A percentile compares a stretch with the other conserved stretches of the same genome.
phyloP scores from a whole-genome alignment of 2,329 filamentous ascomycete genomes.

The Aquanectria penicillioides region DNA sequence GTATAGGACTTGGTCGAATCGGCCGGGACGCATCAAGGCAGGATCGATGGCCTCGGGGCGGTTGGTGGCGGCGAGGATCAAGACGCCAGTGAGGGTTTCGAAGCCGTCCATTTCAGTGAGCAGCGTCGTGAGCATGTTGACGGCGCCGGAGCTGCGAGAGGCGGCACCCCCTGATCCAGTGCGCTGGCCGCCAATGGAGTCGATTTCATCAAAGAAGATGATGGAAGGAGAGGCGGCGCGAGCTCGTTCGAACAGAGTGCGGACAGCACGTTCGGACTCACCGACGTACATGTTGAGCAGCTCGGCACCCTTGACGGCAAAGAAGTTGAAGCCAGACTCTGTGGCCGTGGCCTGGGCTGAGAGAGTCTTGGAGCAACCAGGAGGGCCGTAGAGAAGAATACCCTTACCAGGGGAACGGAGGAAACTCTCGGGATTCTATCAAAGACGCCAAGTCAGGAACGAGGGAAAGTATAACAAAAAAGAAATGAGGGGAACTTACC shows the following conservation, averaged over 20 bases:
- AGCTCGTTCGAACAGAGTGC: conserved; percentile 87
- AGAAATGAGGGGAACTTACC: conserved; percentile 32
- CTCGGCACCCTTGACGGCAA: conserved; percentile 93
- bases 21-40: conserved; percentile 84
- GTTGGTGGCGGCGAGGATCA: conserved; percentile 92
- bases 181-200: conserved; percentile 76
- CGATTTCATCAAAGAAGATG: conserved; percentile 97
- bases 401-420: conserved; percentile 76
- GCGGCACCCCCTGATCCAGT: conserved; percentile 55
- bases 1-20: conserved; percentile 87
- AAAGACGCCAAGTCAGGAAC: conserved; percentile 17
- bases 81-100: conserved; percentile 82
- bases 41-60: conserved; percentile 86
- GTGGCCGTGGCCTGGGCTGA: conserved; percentile 91
- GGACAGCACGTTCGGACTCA: conserved; percentile 87
- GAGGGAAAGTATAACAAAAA: neutral
- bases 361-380: conserved; percentile 94
- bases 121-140: conserved; percentile 89
- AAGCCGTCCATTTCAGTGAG: conserved; percentile 98
- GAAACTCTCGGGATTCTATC: conserved; percentile 47
- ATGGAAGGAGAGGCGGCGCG: conserved; percentile 88
- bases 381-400: conserved; percentile 89
- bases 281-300: conserved; percentile 97
- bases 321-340: conserved; percentile 91
- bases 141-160: conserved; percentile 55